Conservation (phyloP, 345 rosid species). For the Dipteronia dyeriana region DNA sequence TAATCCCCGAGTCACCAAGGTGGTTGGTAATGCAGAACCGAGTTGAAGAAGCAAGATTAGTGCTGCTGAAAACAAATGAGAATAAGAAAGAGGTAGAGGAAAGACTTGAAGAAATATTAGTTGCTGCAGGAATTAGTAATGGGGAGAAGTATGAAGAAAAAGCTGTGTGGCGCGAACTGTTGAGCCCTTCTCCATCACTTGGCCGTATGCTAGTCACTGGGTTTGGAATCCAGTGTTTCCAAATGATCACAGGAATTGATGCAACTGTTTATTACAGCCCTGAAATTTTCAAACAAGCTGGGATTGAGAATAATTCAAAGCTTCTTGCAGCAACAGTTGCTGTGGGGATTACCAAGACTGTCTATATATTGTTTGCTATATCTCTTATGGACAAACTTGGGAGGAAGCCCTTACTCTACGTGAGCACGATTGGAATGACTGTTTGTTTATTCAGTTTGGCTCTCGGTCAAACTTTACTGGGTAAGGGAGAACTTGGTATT, state of each 20-base stretch:
- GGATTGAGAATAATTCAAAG: conserved; percentile 55
- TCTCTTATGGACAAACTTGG: conserved; percentile 65
- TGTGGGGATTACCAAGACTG: conserved; percentile 72
- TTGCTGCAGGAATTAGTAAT: conserved; percentile 56
- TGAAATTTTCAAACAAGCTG: conserved; percentile 66
- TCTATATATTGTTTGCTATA: conserved; percentile 65
- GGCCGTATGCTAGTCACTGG: conserved; percentile 70
- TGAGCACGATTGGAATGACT: conserved; percentile 88
- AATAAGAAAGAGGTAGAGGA: conserved; percentile 70
- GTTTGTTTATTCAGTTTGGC: conserved; percentile 60
- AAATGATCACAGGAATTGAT: conserved; percentile 81
- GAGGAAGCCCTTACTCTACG: conserved; percentile 73
- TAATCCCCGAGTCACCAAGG: conserved; percentile 93
- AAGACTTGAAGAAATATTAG: conserved; percentile 71
- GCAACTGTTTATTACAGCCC: conserved; percentile 89
- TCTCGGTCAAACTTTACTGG: conserved; percentile 53
- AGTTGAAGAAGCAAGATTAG: conserved; percentile 71
- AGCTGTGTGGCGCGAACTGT: conserved; percentile 73
- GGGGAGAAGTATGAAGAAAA: conserved; percentile 53
- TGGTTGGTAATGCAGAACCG: conserved; percentile 84
- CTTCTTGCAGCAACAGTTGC: conserved; percentile 77
- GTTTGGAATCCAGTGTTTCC: conserved; percentile 88
- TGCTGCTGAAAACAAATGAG: conserved; percentile 72
- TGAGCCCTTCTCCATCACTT: conserved; percentile 72
- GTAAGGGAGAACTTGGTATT: conserved; percentile 45